Conservation (phyloP, 306 rosid species). For the Oxytropis ochrocephala region DNA sequence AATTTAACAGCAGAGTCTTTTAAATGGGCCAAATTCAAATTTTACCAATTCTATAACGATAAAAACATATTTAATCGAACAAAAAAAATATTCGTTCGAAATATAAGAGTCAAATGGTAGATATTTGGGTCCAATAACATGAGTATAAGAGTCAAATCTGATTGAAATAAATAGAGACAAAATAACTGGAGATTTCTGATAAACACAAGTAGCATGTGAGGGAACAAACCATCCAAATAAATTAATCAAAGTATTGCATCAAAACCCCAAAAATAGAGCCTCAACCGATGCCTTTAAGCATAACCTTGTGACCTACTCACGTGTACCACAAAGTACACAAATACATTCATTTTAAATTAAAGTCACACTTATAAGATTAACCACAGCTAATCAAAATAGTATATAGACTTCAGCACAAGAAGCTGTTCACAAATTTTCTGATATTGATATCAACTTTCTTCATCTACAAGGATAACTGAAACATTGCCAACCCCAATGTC, state of each 20-base stretch:
- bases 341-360: background rate
- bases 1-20: no score
- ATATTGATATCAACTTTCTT: slow-evolving; percentile 44
- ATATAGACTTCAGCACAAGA: slow-evolving; percentile 2
- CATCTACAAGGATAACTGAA: slow-evolving; percentile 70
- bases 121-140: no score
- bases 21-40: no score
- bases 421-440: background rate
- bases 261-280: background rate
- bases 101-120: no score
- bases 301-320: background rate
- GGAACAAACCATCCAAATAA: no score
- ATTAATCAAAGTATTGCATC: background rate
- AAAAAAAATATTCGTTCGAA: no score
- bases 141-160: no score
- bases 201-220: no score
- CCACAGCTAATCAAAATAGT: background rate
- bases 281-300: background rate
- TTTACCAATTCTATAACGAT: no score
- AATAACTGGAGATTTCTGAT: no score
- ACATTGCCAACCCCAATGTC: slow-evolving; percentile 68
- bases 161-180: no score
- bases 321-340: background rate
- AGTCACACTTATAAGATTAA: background rate
- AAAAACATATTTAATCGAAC: no score